Evolutionary conservation across 331 rosid genomes (phyloP).

Genomic region (Cydonia oblonga): DNA sequence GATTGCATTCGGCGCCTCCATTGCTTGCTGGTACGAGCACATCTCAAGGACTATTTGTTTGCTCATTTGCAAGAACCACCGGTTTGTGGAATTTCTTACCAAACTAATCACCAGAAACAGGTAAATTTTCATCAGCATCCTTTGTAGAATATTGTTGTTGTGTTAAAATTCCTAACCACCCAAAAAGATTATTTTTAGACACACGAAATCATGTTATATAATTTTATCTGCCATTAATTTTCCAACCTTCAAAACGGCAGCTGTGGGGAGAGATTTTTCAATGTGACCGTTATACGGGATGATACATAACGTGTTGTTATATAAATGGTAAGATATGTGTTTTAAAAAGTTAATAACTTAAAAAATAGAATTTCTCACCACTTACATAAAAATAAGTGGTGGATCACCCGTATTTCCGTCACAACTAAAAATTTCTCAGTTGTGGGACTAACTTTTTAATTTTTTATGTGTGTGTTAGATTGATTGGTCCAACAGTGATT

Average conservation of each 20-base stretch:
- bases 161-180: background rate
- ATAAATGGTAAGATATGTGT: no score
- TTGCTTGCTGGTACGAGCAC: conserved; percentile 93
- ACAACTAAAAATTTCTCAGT: no score
- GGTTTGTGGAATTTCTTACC: conserved; percentile 67
- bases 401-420: fast-evolving
- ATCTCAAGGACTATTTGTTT: conserved; percentile 70
- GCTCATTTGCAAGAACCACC: conserved; percentile 84
- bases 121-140: conserved; percentile 18
- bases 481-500: background rate
- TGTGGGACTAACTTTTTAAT: background rate
- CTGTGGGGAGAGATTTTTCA: no score
- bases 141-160: background rate
- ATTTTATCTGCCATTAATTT: conserved; percentile 1
- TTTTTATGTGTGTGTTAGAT: background rate
- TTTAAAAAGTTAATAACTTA: no score
- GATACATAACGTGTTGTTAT: no score
- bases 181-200: background rate
- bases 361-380: no score
- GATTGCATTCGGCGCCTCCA: conserved; percentile 61
- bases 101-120: conserved; percentile 77
- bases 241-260: background rate
- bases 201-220: background rate
- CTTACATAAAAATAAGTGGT: no score
- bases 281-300: fast-evolving